Base-by-base conservation (phyloP, 2,329 filamentous ascomycete genomes). In the Neonectria punicea region DNA sequence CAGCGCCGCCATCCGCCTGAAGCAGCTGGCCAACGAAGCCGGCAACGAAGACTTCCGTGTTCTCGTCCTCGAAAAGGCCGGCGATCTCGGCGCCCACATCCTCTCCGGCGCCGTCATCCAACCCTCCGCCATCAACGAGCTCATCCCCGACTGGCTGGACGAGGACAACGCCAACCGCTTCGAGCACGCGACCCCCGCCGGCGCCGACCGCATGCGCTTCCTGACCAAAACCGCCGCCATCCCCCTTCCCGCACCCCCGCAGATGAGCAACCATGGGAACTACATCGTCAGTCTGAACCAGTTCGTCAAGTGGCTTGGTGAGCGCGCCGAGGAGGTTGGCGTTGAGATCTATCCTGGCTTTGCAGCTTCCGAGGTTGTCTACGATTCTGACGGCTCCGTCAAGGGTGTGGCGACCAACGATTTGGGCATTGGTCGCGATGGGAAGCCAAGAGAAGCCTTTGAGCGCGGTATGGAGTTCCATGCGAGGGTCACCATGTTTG, bases 381-480 rank as follows among this genome's bases (percentile, higher is more conserved):
- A 98, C 80, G 88, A 89, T 70, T 75, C 89, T 3, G 95, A 98
- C 77, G 95, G 95, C 3, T 93, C 93, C 1, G 96, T 99, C 56
- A 91, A 90, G 79, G 96, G 96, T 70, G 95, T 99, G 44, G 96
- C 96, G 18, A 99, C 96, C 51, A 98, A 98, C 76, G 96, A 99
- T 76, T 83, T 98, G 22, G 96, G 96, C 43, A 88, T 99, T 65
- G 90, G 87, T 10, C 87, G 94, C 59, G 87, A 92, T 73, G 95
- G 95, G 43, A 92, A 91, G 78, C 89, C 94, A 39, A 98, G 97
- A 83, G 92, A 96, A 61, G 90, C 86, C 7, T 99, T 98, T 75
- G 94, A 98, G 84, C 88, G 96, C 66, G 96, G 96, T 65, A 99
- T 99, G 96, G 96, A 97, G 81, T 99, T 99, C 78, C 94, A 97